Percentiles rank a stretch among this genome's conserved stretches.
Conservation (phyloP, 345 rosid species). For the Conringia planisiliqua region DNA sequence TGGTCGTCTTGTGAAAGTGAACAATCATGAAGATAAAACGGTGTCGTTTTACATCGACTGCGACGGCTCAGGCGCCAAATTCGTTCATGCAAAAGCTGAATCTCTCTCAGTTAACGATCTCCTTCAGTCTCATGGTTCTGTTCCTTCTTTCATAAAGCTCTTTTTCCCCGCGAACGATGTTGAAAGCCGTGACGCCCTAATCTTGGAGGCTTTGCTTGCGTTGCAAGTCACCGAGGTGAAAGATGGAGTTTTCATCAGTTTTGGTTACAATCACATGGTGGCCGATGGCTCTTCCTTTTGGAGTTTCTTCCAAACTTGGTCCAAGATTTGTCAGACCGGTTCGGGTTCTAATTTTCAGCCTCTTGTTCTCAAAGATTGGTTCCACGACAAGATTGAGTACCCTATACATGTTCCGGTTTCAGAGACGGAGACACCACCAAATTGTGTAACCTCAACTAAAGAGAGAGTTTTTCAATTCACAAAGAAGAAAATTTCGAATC, state of each 20-base stretch:
- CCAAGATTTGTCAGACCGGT: constrained; percentile 31
- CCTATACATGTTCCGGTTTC: constrained; percentile 34
- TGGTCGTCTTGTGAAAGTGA: constrained; percentile 24
- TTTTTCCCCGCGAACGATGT: constrained; percentile 40
- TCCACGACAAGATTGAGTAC: background rate
- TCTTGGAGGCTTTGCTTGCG: constrained; percentile 38
- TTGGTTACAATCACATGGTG: constrained; percentile 37
- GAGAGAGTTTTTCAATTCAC: constrained; percentile 37
- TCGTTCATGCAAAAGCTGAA: constrained; percentile 38
- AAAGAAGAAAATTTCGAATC: constrained; percentile 15
- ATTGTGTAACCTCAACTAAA: constrained; percentile 1
- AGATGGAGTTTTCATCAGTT: constrained; percentile 47
- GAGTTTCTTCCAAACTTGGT: constrained; percentile 48
- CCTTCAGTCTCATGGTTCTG: constrained; percentile 26
- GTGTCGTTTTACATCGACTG: constrained; percentile 21
- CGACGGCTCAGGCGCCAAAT: constrained; percentile 20
- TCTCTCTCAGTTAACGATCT: constrained; percentile 31
- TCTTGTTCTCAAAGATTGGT: constrained; percentile 27
- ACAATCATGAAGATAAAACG: constrained; percentile 11
- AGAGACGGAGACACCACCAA: background rate
- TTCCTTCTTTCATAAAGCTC: background rate
- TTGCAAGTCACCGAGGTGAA: constrained; percentile 44
- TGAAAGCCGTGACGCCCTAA: constrained; percentile 11
- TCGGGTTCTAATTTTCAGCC: background rate
- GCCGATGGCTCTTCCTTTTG: constrained; percentile 45